phyloP scores from a whole-genome alignment of 2,329 filamentous ascomycete genomes.

The Chaetoscypha palmicola region DNA sequence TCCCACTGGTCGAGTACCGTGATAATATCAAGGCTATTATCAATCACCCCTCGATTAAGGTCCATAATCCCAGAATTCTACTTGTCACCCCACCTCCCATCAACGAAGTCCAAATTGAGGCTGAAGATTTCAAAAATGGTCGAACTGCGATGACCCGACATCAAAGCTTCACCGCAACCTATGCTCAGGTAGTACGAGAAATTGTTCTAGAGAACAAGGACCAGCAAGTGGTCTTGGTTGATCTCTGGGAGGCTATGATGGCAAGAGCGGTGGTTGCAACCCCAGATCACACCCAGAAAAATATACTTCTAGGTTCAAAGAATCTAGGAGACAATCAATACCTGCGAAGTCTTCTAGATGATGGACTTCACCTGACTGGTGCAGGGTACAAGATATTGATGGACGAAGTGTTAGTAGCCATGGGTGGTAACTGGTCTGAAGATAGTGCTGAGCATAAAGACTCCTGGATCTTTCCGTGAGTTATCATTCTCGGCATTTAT shows the following conservation, averaged over 20 bases:
- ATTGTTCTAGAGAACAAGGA: conserved; percentile 28
- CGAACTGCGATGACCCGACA: conserved; percentile 42
- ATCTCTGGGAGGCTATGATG: conserved; percentile 78
- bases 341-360: conserved; percentile 20
- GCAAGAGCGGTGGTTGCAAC: conserved; percentile 53
- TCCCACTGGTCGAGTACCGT: conserved; percentile 69
- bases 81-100: conserved; percentile 78
- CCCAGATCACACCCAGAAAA: conserved; percentile 27
- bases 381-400: conserved; percentile 28
- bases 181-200: conserved; percentile 53
- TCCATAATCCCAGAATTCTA: conserved; percentile 66
- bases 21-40: conserved; percentile 66
- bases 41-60: conserved; percentile 59
- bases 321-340: conserved; percentile 15
- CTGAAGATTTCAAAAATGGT: conserved; percentile 27
- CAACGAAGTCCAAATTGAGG: conserved; percentile 45
- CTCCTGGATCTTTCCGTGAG: conserved; percentile 27
- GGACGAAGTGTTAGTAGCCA: conserved; percentile 17
- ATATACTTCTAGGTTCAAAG: conserved; percentile 16
- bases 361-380: conserved; percentile 29
- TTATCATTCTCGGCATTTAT: neutral
- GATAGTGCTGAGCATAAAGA: conserved; percentile 14
- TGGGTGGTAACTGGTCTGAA: conserved; percentile 22
- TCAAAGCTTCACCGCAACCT: conserved; percentile 55
- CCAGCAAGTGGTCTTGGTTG: conserved; percentile 53